A percentile compares a stretch with the other conserved stretches of the same genome.
phyloP scores from a whole-genome alignment of 768 basidiomycete species.

The Sistotremastrum suecicum region DNA sequence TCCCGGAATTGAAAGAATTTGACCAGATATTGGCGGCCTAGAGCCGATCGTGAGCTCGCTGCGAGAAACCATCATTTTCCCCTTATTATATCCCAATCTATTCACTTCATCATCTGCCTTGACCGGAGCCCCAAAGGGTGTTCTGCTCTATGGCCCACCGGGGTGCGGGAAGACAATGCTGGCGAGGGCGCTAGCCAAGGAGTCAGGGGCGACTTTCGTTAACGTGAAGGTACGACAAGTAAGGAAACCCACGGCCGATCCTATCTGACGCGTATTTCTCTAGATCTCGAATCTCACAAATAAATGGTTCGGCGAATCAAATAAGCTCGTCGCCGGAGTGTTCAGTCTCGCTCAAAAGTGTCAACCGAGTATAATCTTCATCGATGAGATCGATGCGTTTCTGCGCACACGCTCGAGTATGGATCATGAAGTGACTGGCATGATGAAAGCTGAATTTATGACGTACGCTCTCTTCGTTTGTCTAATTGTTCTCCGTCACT shows the following conservation, averaged over 20 bases:
- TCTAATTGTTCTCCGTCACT: background rate
- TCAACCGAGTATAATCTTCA: constrained; percentile 94
- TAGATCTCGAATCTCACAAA: constrained; percentile 52
- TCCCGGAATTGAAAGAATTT: background rate
- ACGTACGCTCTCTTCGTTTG: constrained; percentile 34
- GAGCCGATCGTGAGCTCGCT: constrained; percentile 82
- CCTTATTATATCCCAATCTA: constrained; percentile 78
- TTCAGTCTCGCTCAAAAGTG: constrained; percentile 90
- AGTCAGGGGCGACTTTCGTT: constrained; percentile 95
- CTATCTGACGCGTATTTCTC: too few species aligned
- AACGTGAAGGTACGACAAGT: constrained; percentile 36
- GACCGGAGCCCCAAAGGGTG: constrained; percentile 87
- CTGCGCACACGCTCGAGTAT: constrained; percentile 73
- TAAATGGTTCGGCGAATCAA: constrained; percentile 83
- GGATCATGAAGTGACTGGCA: constrained; percentile 95
- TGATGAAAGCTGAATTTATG: constrained; percentile 98
- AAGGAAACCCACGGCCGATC: too few species aligned
- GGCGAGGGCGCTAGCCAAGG: constrained; percentile 95
- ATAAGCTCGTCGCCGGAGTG: constrained; percentile 89
- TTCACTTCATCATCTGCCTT: constrained; percentile 73
- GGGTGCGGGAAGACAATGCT: constrained; percentile 99
- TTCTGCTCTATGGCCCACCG: constrained; percentile 89
- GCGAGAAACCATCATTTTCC: constrained; percentile 92
- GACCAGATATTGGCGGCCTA: constrained; percentile 81
- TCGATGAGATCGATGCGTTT: constrained; percentile 97